A percentile compares a stretch with the other conserved stretches of the same genome.
Evolutionary conservation across 78 protist species (phyloP).

Genomic region (Cavenderia fasciculata): DNA sequence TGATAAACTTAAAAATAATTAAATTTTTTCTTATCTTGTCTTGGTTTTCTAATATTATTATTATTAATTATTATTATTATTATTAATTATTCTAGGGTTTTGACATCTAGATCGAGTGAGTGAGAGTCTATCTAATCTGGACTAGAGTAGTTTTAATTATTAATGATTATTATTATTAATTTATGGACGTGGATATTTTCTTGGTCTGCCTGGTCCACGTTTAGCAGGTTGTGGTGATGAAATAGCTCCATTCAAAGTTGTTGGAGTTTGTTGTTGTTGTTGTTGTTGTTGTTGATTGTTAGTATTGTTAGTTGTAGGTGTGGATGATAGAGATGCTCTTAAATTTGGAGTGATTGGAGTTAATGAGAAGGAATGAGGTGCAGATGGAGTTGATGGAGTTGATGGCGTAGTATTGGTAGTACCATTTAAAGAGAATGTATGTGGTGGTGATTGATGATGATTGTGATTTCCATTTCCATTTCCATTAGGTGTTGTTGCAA

Average conservation of each 20-base stretch:
- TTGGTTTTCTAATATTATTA: too few species aligned
- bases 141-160: too few species aligned
- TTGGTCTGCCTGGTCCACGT: constrained; percentile 54
- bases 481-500: neutral
- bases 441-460: constrained; percentile 12
- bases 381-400: neutral
- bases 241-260: neutral
- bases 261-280: neutral
- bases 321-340: neutral
- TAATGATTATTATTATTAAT: too few species aligned
- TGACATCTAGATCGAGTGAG: too few species aligned
- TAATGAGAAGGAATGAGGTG: neutral
- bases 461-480: neutral
- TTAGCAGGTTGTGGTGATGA: neutral
- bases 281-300: neutral
- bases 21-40: too few species aligned
- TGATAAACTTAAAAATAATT: too few species aligned
- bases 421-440: neutral
- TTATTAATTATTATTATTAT: too few species aligned
- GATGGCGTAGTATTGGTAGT: neutral
- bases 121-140: too few species aligned
- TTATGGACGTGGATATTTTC: constrained; percentile 23
- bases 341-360: neutral
- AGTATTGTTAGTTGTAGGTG: neutral
- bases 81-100: too few species aligned